A percentile compares a stretch with the other conserved stretches of the same genome.
These are phyloP conservation scores for Claviceps cyperi DNA, from an alignment of 2,329 filamentous ascomycete species.

Conservation along the genomic window DNA sequence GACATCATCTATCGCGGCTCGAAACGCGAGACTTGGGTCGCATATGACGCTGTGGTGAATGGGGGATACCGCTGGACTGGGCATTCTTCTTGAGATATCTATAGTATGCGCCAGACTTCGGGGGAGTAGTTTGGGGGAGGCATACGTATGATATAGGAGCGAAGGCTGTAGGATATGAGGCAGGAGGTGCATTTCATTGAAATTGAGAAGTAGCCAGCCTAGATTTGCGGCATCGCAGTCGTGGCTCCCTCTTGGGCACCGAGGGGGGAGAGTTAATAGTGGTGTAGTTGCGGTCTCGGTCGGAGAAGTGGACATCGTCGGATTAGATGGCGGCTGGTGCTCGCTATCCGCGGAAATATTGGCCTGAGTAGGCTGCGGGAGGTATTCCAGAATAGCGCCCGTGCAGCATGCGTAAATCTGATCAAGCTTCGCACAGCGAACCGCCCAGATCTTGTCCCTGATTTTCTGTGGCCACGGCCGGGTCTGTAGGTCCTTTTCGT, in stretches of 20 bases:
- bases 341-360: slow-evolving; percentile 9
- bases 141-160: slow-evolving; percentile 4
- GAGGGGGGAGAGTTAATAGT: slow-evolving; percentile 23
- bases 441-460: slow-evolving; percentile 32
- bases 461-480: slow-evolving; percentile 33
- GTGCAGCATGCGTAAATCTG: slow-evolving; percentile 34
- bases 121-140: slow-evolving; percentile 12
- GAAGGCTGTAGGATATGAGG: slow-evolving; percentile 23
- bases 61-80: slow-evolving; percentile 28
- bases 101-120: slow-evolving; percentile 32
- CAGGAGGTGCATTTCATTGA: slow-evolving; percentile 31
- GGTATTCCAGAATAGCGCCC: slow-evolving; percentile 30
- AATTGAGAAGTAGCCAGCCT: slow-evolving; percentile 39
- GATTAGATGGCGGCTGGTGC: slow-evolving; percentile 9
- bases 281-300: slow-evolving; percentile 7
- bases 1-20: slow-evolving; percentile 32
- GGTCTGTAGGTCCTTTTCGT: slow-evolving; percentile 26
- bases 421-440: slow-evolving; percentile 33
- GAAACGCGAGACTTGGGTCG: slow-evolving; percentile 33
- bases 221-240: slow-evolving; percentile 38
- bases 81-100: slow-evolving; percentile 26
- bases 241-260: slow-evolving; percentile 35
- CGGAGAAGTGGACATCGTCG: slow-evolving; percentile 7
- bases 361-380: slow-evolving; percentile 16
- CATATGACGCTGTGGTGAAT: slow-evolving; percentile 29